Evolutionary conservation across 257 asterid genomes (phyloP), one percentile per base, ranked within the genome.

Genomic region (Mentha longifolia): DNA sequence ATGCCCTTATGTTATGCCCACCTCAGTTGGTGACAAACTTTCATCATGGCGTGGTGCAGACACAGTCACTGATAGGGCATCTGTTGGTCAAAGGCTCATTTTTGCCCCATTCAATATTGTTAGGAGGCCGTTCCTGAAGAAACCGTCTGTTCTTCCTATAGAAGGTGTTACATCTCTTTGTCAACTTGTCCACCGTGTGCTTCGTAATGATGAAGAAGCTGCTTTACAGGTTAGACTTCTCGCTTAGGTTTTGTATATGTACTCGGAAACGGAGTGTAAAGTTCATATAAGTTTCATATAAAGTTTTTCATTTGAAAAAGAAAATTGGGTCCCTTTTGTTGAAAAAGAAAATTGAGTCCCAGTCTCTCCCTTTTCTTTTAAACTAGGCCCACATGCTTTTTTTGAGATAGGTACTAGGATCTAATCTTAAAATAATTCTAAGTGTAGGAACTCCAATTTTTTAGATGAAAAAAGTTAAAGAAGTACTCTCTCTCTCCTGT

Each of bases 1-100:
- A 2, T 95, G 98, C 80, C 98, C 95, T 16, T 95, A 92, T 57
- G 88, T 95, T 37, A 87, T 79, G 86, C 96, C 98, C 60, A 85
- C 82, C 58, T 88, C 90, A 13, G 78, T 78, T 0, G 90, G 91
- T 39, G 80, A 86, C 77, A 65, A 92, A 66, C 73, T 77, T 9
- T 74, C 98, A 47, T 91, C 98, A 47, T 91, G 96, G 98, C 84
- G 79, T 72, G 75, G 84, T 52, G 76, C 73, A 15, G 82, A 77
- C 42, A 59, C 30, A 30, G 84, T 85, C 70, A 70, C 88, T 22
- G 85, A 74, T 45, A 70, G 45, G 73, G 64, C 56, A 65, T 64
- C 30, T 17, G 85, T 83, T n/a, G 72, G 82, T 28, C 80, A 59
- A 56, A 88, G 73, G 70, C 87, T 82, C 58, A 11, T 74, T 56